Evolutionary conservation across 208 protist species (phyloP).

Genomic region (Acanthamoeba sp.): DNA sequence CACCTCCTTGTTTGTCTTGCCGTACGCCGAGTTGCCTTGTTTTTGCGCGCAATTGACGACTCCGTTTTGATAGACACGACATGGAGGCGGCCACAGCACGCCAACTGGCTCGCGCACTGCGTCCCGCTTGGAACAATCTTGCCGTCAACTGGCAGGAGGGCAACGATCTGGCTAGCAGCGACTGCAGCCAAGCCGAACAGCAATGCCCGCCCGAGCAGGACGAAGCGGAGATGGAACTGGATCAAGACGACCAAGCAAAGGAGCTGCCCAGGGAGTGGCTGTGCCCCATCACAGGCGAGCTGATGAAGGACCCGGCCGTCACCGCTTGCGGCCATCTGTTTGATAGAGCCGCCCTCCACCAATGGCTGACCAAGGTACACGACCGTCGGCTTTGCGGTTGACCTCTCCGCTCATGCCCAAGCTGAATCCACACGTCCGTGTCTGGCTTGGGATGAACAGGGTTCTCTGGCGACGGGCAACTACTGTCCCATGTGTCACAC

Average conservation of each 20-base stretch:
- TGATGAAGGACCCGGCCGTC: background rate
- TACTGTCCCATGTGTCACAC: conserved; percentile 19
- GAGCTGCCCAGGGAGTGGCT: conserved; percentile 19
- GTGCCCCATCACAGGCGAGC: conserved; percentile 3
- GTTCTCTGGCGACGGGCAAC: background rate
- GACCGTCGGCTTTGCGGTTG: too few relatives aligned
- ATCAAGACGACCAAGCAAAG: background rate
- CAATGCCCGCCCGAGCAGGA: background rate
- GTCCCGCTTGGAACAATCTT: background rate
- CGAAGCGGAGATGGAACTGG: background rate
- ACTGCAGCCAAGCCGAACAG: too few relatives aligned
- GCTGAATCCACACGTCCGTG: too few relatives aligned
- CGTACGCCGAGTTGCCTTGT: background rate
- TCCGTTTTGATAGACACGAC: background rate
- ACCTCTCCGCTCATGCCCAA: too few relatives aligned
- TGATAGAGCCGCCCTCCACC: background rate
- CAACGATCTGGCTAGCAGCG: background rate
- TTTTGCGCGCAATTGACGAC: background rate
- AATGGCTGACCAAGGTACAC: background rate
- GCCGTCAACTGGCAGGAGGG: background rate
- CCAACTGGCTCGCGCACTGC: background rate
- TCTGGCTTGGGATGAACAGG: background rate
- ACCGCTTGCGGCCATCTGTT: conserved; percentile 15
- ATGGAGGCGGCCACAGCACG: background rate
- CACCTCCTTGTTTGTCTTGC: background rate